Evolutionary conservation across 164 flowering plant species (phyloP), one percentile per base, ranked within the genome.

Genomic region (Nymphaea colorata): DNA sequence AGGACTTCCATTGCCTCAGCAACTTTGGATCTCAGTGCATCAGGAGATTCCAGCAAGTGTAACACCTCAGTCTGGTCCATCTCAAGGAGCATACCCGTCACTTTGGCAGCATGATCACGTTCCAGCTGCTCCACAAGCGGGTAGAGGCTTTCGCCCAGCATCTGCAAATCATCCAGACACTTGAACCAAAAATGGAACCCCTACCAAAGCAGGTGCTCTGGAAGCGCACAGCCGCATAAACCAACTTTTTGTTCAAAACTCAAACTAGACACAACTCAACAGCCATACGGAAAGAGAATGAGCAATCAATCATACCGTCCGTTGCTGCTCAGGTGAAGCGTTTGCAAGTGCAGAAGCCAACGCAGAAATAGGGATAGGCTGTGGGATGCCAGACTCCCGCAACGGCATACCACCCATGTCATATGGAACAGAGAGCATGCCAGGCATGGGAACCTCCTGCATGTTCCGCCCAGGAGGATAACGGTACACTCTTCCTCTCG

Each of bases 41-140:
- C 96, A 0, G 96, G 96, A 2, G 96, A 87, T 78, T 89, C 93
- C 11, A 89, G 79, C 70, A 89, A 77, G 71, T 89, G 96, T 73
- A 89, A 67, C 59, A 89, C 91, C 76, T 87, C 96, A 0, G 93
- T 75, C 76, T 89, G 96, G 77, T 89, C 96, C 93, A 89, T 89
- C 78, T 89, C 96, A 68, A 89, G 71, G 59, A 89, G 92, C 96
- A 89, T 87, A 43, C 93, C 96, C 0, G 96, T 89, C 42, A 89
- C 96, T 73, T 89, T 89, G 2, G 90, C 93, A 3, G 96, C 89
- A 68, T 78, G 62, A 15, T 89, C 89, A 55, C 71, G 88, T 78
- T 87, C 93, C 76, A 89, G 77, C 76, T 77, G 85, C 57, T 89
- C 96, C 45, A 89, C 96, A 3, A 86, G 83, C 0, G 91, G 93